Evolutionary conservation across 1,284 basidiomycete genomes (phyloP).

Genomic region (Ustilago crameri): DNA sequence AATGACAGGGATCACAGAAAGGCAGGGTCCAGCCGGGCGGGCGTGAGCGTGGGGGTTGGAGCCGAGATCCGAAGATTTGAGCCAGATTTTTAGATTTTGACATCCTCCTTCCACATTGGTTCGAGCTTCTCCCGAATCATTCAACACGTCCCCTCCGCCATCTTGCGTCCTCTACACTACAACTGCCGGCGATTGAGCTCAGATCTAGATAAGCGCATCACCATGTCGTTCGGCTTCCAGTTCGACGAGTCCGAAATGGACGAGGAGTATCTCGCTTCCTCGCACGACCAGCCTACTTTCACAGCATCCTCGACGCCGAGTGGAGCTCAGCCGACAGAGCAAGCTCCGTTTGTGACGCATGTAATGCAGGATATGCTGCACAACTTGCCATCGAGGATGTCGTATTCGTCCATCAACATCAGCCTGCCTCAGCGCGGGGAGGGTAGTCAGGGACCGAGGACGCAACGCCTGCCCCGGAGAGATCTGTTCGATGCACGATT

Average conservation of each 20-base stretch:
- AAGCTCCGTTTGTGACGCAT: slow-evolving; percentile 19
- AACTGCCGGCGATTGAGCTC: too few relatives aligned
- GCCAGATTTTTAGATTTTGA: slow-evolving; percentile 11
- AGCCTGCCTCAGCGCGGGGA: slow-evolving; percentile 7
- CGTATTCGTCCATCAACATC: slow-evolving; percentile 45
- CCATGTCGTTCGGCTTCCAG: slow-evolving; percentile 49
- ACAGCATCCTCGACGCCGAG: slow-evolving; percentile 8
- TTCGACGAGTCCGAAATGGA: slow-evolving; percentile 49
- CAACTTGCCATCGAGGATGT: slow-evolving; percentile 44
- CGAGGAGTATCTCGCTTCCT: slow-evolving; percentile 36
- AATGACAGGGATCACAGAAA: too few relatives aligned
- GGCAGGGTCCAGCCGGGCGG: too few relatives aligned
- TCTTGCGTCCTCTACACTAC: too few relatives aligned
- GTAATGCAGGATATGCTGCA: slow-evolving; percentile 24
- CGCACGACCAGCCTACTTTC: slow-evolving; percentile 2
- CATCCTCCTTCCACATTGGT: slow-evolving; percentile 9
- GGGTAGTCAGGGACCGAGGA: slow-evolving; percentile 10
- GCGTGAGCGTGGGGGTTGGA: neutral
- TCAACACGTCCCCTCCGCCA: too few relatives aligned
- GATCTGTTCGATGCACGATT: slow-evolving; percentile 95
- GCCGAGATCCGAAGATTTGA: slow-evolving; percentile 26
- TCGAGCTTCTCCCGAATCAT: too few relatives aligned
- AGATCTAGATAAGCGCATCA: neutral
- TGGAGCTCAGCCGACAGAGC: slow-evolving; percentile 1
- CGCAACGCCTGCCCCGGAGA: slow-evolving; percentile 75